Evolutionary conservation across 1,284 basidiomycete genomes (phyloP), one percentile per base, ranked within the genome.

Genomic region (Ustilago trichophora): DNA sequence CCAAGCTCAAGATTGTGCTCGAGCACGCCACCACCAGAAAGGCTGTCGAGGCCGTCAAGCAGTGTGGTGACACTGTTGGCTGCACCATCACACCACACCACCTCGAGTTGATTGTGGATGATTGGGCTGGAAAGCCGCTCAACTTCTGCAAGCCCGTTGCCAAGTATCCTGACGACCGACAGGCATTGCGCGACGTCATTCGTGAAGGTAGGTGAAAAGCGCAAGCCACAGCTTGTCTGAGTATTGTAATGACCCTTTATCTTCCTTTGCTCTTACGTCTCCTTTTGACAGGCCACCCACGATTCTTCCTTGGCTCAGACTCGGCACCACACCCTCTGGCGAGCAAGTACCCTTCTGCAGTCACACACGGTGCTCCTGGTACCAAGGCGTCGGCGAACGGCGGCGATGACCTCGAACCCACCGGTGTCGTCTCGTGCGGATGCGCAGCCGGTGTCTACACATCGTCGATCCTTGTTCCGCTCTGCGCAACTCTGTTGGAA

Each of bases 31-130:
- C 96, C 0, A 98, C 94, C 2, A 87, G 91, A 32, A 92, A 91
- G 31, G 94, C 96, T 0, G 88, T 99, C n/a, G 92, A 95, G 75
- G 88, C 89, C 18, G 79, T 81, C 34, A 77, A 79, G 50, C 38
- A 60, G 53, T 78, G 73, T 34, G 79, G 77, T 10, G 84, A 86
- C 37, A 97, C 92, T 31, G 95, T 99, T 24, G 95, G 88, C 11
- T 98, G 96, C 83, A 93, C 91, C 6, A 98, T 99, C 83, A 99
- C 96, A 3, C 90, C 94, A 0, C 96, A 99, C 83, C 96, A 99
- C 82, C 88, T 99, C 33, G 89, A 88, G 33, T 86, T 99, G 52
- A 95, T 91, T 2, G 92, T 98, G 8, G 96, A 99, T 82, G 91
- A 96, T 76, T 98, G 95, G 89, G 94, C 94, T 1, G 93, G 94